A percentile compares a stretch with the other conserved stretches of the same genome.
phyloP scores from a whole-genome alignment of 1,139 yeast genomes.

The Debaryomycetaceae sp. region DNA sequence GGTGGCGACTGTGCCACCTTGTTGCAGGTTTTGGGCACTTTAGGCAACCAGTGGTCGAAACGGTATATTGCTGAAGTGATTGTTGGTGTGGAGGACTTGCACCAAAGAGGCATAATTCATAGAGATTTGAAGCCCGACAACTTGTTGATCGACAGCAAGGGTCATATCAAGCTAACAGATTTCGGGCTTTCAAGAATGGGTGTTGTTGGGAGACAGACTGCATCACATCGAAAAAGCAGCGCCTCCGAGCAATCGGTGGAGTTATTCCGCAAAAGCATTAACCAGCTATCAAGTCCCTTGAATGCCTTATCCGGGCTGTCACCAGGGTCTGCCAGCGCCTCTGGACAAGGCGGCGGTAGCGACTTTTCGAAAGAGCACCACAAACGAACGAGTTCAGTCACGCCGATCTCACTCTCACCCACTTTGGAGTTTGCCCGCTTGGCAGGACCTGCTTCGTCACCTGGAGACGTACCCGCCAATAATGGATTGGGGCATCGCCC shows the following conservation, averaged over 20 bases:
- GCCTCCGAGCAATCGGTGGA: conserved; percentile 45
- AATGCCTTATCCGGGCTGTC: conserved; percentile 15
- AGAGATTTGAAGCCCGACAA: conserved; percentile 96
- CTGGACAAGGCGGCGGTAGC: conserved; percentile 7
- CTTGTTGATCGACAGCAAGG: conserved; percentile 74
- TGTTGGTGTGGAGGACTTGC: conserved; percentile 86
- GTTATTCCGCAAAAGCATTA: conserved; percentile 30
- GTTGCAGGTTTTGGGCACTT: conserved; percentile 71
- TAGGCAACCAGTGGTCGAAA: conserved; percentile 84
- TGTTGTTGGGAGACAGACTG: conserved; percentile 71
- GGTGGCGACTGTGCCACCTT: conserved; percentile 96
- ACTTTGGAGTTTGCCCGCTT: conserved; percentile 31
- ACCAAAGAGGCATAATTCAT: conserved; percentile 83
- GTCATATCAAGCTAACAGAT: conserved; percentile 90
- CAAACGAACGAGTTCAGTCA: conserved; percentile 35
- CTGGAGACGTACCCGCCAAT: neutral
- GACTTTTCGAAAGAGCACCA: conserved; percentile 35
- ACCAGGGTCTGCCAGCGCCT: conserved; percentile 8
- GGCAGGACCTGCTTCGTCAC: conserved; percentile 6
- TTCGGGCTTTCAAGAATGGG: conserved; percentile 94
- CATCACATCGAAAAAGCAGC: conserved; percentile 39
- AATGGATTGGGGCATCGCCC: conserved; percentile 6
- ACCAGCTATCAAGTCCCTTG: conserved; percentile 18
- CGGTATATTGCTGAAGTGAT: conserved; percentile 87
- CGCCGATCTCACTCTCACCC: conserved; percentile 50